Evolutionary conservation across 164 flowering plant species (phyloP).

Genomic region (Kingdonia uniflora): DNA sequence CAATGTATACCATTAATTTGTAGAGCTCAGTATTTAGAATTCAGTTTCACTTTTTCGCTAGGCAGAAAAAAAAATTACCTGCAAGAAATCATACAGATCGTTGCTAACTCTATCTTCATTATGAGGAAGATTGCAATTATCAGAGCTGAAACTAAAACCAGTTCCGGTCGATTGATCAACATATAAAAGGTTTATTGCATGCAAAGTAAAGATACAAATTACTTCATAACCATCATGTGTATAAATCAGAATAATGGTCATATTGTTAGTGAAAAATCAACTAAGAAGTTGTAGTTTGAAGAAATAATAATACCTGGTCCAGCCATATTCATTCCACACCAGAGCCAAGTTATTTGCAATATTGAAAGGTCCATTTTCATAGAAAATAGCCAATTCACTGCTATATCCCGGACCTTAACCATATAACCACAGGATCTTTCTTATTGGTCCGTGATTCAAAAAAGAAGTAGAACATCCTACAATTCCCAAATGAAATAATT

Average conservation of each 20-base stretch:
- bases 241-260: neutral
- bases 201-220: conserved; percentile 10
- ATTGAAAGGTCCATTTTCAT: conserved; percentile 68
- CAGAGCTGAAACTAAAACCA: conserved; percentile 67
- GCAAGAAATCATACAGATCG: conserved; percentile 75
- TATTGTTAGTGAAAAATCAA: neutral
- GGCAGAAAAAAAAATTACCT: too few relatives aligned
- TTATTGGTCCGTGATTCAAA: conserved; percentile 65
- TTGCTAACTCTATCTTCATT: conserved; percentile 61
- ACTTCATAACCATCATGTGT: too few relatives aligned
- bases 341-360: conserved; percentile 64
- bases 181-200: conserved; percentile 61
- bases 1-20: too few relatives aligned
- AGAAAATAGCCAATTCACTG: conserved; percentile 62
- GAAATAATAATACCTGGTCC: conserved; percentile 51
- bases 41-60: too few relatives aligned
- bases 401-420: conserved; percentile 85
- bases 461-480: conserved; percentile 92
- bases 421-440: conserved; percentile 67
- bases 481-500: conserved; percentile 5
- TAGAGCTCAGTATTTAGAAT: too few relatives aligned
- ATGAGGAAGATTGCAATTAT: conserved; percentile 47
- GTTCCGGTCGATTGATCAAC: conserved; percentile 88
- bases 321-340: conserved; percentile 70
- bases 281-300: neutral